Base-by-base conservation (phyloP, 495 filamentous ascomycete genomes). In the Neurospora sp. region DNA sequence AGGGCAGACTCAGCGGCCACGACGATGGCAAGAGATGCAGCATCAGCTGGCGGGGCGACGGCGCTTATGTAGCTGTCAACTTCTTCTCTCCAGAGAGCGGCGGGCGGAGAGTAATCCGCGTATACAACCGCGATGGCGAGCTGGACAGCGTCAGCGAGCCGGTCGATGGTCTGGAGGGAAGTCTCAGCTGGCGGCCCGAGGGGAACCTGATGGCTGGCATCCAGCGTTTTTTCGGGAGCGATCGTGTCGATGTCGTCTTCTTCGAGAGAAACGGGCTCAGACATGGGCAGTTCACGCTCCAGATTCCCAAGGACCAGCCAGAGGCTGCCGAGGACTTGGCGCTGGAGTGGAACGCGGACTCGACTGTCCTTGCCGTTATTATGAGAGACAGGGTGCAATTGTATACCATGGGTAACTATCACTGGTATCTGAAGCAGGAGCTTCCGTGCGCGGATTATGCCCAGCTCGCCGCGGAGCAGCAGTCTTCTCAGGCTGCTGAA, bases 351-450 rank as follows among this genome's bases (percentile, higher is more conserved):
- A 98, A 97, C 75, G 82, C 89, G 18, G 95, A 98, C 77, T 98
- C 96, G 0, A 93, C 91, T 5, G 93, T 97, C 16, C 87, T 99
- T 31, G 96, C 96, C 4, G 91, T 98, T 11, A 86, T 86, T 27
- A 89, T 94, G 78, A 83, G 84, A 54, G 90, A 97, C 75, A 87
- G 91, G 49, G 84, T 95, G 18, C 96, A 99, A 77, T 84, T 98
- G n/a, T 99, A 96, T 95, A 96, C 93, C 3, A 96, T 91, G 85
- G 92, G 94, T 10, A 99, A 99, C 79, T 99, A 99, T 78, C 93
- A 99, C 78, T 98, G 94, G 86, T 98, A 98, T 79, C 84, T 98
- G n/a, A 99, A 98, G 82, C 95, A 97, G 82, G 96, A 99, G 78
- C 85, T 95, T 16, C 82, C 82, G 5, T 82, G 87, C 37, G 80